These are phyloP conservation scores for Ambrosia trifida DNA, from an alignment of 129 eudicot genomes.

Conservation along the genomic window DNA sequence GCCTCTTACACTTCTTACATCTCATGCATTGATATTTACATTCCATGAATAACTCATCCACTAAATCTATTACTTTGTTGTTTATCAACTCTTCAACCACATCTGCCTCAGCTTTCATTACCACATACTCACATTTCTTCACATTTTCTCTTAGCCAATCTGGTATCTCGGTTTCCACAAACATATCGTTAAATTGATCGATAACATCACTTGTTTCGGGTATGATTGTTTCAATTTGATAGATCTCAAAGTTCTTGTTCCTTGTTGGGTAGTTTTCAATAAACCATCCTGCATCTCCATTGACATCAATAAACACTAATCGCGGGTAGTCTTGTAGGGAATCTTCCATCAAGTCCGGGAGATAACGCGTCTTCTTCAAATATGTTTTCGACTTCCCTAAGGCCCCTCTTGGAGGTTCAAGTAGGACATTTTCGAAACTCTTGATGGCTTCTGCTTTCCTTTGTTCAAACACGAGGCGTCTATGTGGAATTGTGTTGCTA, in stretches of 20 bases:
- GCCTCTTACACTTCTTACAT: not conserved
- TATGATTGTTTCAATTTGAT: constrained; percentile 39
- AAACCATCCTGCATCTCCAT: constrained; percentile 55
- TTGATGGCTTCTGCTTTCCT: constrained; percentile 48
- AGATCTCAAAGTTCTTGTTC: constrained; percentile 21
- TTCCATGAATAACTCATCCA: constrained; percentile 67
- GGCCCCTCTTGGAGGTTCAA: constrained; percentile 63
- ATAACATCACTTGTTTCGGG: constrained; percentile 3
- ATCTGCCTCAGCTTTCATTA: constrained; percentile 68
- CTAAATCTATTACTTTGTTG: constrained; percentile 47
- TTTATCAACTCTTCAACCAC: not conserved
- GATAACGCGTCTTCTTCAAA: constrained; percentile 31
- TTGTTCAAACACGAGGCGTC: constrained; percentile 31
- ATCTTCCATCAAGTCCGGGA: constrained; percentile 60
- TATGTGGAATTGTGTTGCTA: constrained; percentile 16
- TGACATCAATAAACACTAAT: constrained; percentile 59
- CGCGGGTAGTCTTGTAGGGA: constrained; percentile 63
- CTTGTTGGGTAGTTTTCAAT: constrained; percentile 62
- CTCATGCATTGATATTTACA: constrained; percentile 51
- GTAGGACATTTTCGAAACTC: constrained; percentile 56
- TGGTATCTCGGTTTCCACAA: constrained; percentile 42
- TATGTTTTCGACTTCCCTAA: constrained; percentile 42
- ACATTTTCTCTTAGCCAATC: constrained; percentile 64
- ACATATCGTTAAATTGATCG: not conserved
- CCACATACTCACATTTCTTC: constrained; percentile 41